Evolutionary conservation across 371 early-diverging fungal genomes (phyloP).

Genomic region (Paraphysoderma sedebokerense): DNA sequence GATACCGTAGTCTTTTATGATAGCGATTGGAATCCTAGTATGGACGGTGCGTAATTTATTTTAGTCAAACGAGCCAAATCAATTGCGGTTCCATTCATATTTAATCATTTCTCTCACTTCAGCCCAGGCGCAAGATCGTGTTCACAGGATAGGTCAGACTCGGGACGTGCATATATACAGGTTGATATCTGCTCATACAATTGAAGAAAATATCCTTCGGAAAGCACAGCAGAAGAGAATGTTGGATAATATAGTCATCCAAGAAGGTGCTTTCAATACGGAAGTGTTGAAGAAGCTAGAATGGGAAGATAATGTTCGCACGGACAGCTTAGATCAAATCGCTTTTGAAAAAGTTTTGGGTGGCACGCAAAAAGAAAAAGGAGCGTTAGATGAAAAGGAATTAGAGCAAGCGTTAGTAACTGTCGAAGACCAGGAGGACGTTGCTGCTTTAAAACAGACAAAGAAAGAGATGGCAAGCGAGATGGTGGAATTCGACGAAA

Average conservation of each 20-base stretch:
- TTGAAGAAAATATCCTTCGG: slow-evolving; percentile 75
- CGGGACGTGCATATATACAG: slow-evolving; percentile 84
- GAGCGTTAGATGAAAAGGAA: slow-evolving; percentile 18
- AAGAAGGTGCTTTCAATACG: slow-evolving; percentile 61
- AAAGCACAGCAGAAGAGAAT: slow-evolving; percentile 68
- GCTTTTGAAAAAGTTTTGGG: slow-evolving; percentile 13
- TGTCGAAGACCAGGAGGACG: slow-evolving; percentile 57
- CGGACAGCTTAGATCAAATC: slow-evolving; percentile 32
- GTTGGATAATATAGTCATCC: slow-evolving; percentile 74
- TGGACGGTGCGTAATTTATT: slow-evolving; percentile 55
- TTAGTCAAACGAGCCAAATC: slow-evolving; percentile 25
- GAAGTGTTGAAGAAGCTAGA: slow-evolving; percentile 46
- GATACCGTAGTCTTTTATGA: slow-evolving; percentile 92
- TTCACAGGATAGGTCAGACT: slow-evolving; percentile 90
- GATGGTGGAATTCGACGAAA: slow-evolving; percentile 39
- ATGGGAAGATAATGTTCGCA: slow-evolving; percentile 40
- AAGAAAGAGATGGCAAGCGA: slow-evolving; percentile 46
- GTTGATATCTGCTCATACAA: slow-evolving; percentile 66
- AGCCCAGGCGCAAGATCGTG: slow-evolving; percentile 48
- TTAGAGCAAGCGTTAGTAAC: slow-evolving; percentile 44
- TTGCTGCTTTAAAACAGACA: slow-evolving; percentile 40
- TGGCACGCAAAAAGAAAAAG: slow-evolving; percentile 4
- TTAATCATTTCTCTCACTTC: neutral
- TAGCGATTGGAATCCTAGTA: slow-evolving; percentile 90
- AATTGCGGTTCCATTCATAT: neutral